Evolutionary conservation across 306 rosid genomes (phyloP).

Genomic region (Glycine tomentella): DNA sequence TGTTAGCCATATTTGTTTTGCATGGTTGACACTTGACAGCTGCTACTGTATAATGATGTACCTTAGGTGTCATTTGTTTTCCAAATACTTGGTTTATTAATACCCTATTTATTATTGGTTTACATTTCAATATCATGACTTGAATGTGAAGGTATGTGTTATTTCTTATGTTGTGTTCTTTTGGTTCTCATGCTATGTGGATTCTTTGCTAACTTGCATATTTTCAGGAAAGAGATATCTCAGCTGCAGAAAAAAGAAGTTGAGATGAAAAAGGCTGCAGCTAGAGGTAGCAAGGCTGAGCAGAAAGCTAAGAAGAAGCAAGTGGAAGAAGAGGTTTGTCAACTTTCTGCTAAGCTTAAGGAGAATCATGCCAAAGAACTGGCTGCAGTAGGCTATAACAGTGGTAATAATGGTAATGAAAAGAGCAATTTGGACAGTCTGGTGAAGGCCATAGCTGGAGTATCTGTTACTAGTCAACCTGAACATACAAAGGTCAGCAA

Average conservation of each 20-base stretch:
- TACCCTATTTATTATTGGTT: not conserved
- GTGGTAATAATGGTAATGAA: constrained; percentile 57
- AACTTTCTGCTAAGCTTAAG: constrained; percentile 74
- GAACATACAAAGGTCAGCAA: constrained; percentile 71
- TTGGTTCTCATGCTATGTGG: constrained; percentile 27
- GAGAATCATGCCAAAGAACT: constrained; percentile 76
- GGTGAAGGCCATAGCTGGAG: constrained; percentile 91
- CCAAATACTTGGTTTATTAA: not conserved
- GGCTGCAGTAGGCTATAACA: constrained; percentile 72
- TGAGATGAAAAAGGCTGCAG: constrained; percentile 84
- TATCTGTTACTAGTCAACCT: constrained; percentile 68
- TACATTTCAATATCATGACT: constrained; percentile 4
- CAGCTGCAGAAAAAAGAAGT: constrained; percentile 82
- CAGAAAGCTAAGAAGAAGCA: constrained; percentile 92
- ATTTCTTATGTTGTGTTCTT: not conserved
- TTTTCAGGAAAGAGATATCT: constrained; percentile 81
- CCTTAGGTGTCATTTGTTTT: not conserved
- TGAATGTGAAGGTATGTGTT: constrained; percentile 7
- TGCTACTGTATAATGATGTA: not conserved
- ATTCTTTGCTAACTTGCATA: constrained; percentile 23
- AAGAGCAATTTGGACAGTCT: constrained; percentile 71
- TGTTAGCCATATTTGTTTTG: constrained; percentile 2
- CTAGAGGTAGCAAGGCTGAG: constrained; percentile 96
- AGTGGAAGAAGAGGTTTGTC: constrained; percentile 92
- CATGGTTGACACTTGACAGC: not conserved